Percentiles rank a stretch among this genome's conserved stretches.
These are phyloP conservation scores for Monosporascus sp. DNA, from an alignment of 2,329 filamentous ascomycete species.

Conservation along the genomic window DNA sequence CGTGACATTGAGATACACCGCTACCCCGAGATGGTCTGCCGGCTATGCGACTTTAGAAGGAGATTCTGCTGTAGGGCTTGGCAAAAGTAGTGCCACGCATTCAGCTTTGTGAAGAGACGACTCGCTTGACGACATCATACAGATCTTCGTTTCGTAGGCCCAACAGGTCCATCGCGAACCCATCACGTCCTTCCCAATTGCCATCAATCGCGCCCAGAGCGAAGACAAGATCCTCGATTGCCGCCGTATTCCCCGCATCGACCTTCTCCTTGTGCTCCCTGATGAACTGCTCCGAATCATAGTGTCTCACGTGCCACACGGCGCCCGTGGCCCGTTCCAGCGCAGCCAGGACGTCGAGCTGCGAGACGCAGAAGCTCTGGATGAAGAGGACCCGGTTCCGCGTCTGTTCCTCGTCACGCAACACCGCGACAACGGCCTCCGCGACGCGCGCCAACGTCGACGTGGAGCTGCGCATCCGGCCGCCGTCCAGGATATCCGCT, in stretches of 20 bases:
- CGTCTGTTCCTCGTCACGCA: conserved; percentile 23
- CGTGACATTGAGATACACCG: too few relatives aligned
- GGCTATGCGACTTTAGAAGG: too few relatives aligned
- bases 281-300: conserved; percentile 36
- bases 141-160: conserved; percentile 41
- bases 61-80: too few relatives aligned
- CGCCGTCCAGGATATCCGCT: conserved; percentile 30
- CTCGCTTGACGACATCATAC: conserved; percentile 32
- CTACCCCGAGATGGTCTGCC: too few relatives aligned
- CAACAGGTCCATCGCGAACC: conserved; percentile 42
- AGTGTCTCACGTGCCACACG: conserved; percentile 24
- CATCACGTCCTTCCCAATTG: conserved; percentile 39
- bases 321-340: conserved; percentile 27
- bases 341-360: conserved; percentile 27
- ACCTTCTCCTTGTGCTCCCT: conserved; percentile 29
- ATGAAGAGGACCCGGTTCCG: conserved; percentile 31
- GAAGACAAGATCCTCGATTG: conserved; percentile 43
- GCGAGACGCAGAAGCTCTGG: conserved; percentile 35
- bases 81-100: not conserved
- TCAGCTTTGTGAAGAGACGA: conserved; percentile 21
- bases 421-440: conserved; percentile 28
- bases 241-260: conserved; percentile 31
- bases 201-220: conserved; percentile 42
- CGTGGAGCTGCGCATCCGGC: conserved; percentile 25
- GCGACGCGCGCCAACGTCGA: conserved; percentile 29